Percentiles rank a stretch among this genome's conserved stretches.
Evolutionary conservation across 2,329 filamentous ascomycete genomes (phyloP).

Genomic region (Colletotrichum musae): DNA sequence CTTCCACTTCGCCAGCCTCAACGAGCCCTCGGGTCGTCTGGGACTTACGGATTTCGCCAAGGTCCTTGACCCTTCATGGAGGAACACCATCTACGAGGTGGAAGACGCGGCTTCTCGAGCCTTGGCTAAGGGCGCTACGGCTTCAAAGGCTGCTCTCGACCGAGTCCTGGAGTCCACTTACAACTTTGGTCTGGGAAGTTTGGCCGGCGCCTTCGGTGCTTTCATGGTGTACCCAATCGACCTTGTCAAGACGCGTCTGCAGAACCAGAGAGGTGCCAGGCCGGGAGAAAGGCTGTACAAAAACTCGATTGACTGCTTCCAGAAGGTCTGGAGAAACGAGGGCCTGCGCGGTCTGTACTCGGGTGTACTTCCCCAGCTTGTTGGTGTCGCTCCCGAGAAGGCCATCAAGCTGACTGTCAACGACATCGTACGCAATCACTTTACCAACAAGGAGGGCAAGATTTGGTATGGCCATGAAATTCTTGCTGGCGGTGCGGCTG

Average conservation of each 20-base stretch:
- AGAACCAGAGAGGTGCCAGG: constrained; percentile 89
- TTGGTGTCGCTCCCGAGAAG: constrained; percentile 99
- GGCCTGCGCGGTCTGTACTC: constrained; percentile 92
- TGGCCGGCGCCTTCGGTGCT: constrained; percentile 96
- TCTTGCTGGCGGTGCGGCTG: constrained; percentile 88
- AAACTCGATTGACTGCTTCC: constrained; percentile 96
- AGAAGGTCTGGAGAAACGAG: constrained; percentile 94
- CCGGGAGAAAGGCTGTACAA: constrained; percentile 94
- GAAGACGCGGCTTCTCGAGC: constrained; percentile 58
- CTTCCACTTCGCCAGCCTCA: constrained; percentile 96
- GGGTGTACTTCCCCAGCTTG: constrained; percentile 92
- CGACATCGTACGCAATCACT: constrained; percentile 85
- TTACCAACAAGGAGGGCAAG: constrained; percentile 80
- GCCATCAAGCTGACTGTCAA: constrained; percentile 99
- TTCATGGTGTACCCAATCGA: constrained; percentile 99
- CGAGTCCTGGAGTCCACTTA: constrained; percentile 83
- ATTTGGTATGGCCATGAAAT: constrained; percentile 83
- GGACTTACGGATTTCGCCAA: constrained; percentile 90
- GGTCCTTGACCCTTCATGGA: constrained; percentile 95
- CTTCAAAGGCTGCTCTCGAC: constrained; percentile 64
- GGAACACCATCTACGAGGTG: constrained; percentile 69
- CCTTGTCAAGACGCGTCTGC: constrained; percentile 97
- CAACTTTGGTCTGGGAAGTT: constrained; percentile 89
- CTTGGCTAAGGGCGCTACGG: constrained; percentile 65
- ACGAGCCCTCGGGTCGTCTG: constrained; percentile 89